Evolutionary conservation across 164 flowering plant species (phyloP).

Genomic region (Sextonia rubra): DNA sequence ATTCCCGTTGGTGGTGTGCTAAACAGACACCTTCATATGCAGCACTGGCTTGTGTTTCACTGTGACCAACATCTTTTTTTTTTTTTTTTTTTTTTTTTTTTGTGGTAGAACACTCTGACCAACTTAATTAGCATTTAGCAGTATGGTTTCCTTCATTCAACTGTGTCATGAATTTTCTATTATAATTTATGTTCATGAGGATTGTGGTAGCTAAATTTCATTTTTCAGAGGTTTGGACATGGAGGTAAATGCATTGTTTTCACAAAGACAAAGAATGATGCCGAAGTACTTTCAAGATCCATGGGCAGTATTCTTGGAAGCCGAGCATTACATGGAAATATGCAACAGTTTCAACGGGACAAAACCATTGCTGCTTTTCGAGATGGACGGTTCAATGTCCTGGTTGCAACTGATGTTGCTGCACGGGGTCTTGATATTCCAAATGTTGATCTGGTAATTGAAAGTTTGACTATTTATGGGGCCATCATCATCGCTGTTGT

Average conservation of each 20-base stretch:
- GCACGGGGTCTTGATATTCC: conserved; percentile 49
- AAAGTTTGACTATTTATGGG: too few species aligned
- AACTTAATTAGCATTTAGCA: too few species aligned
- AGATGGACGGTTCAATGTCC: conserved; percentile 29
- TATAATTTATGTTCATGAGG: background rate
- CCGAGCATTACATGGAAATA: conserved; percentile 39
- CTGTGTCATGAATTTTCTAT: background rate
- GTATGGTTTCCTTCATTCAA: conserved; percentile 1
- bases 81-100: too few species aligned
- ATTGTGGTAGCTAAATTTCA: background rate
- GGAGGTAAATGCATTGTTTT: conserved; percentile 42
- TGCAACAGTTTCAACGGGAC: conserved; percentile 36
- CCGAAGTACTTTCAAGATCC: conserved; percentile 31
- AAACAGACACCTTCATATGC: background rate
- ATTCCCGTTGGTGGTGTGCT: background rate
- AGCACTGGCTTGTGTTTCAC: background rate
- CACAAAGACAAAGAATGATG: conserved; percentile 39
- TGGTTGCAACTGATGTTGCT: conserved; percentile 47
- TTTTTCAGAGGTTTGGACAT: conserved; percentile 27
- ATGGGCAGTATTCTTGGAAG: conserved; percentile 27
- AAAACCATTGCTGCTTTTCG: conserved; percentile 37
- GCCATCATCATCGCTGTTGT: too few species aligned
- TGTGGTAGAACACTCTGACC: too few species aligned
- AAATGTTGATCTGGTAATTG: conserved; percentile 40
- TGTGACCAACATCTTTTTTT: background rate